Evolutionary conservation across 192 early-diverging fungal genomes (phyloP), one percentile per base, ranked within the genome.

Genomic region (Coemansia reversa): DNA sequence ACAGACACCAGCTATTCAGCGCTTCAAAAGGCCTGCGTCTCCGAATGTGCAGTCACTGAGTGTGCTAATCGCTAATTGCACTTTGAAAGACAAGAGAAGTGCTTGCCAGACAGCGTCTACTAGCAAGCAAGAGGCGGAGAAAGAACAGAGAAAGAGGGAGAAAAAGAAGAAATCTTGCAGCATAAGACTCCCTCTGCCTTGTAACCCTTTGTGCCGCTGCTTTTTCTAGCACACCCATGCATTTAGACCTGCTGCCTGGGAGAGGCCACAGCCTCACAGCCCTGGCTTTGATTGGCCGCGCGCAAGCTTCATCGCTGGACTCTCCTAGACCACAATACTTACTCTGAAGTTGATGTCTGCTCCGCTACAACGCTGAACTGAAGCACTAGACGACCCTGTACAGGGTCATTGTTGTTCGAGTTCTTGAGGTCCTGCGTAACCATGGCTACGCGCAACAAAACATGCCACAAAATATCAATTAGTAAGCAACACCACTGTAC

Each of bases 381-480:
- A 45, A 83, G 56, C 11, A 70, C 69, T 25, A 98, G 84, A 47
- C 94, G 92, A 51, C 96, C 96, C 49, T 89, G 89, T 33, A 98
- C 91, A 14, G 85, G 81, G 50, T 95, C 93, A 66, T 85, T 87
- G 55, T 76, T 81, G 65, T 87, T 91, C n/a, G 89, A 89, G 69
- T 92, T 91, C 69, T 93, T 93, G 64, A 98, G 84, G 68, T 96
- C 93, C 65, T 88, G 82, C 5, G 91, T 94, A n/a, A 74, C 66
- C 66, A 70, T 82, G 20, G 69, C 78, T 74, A 72, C 51, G 61
- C 5, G 51, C 27, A 11, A 27, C 28, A 55, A 58, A 60, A 58
- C 19, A 29, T 22, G 32, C 55, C 53, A 55, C 49, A 63, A 7
- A 35, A 29, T 60, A 18, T 42, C 58, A 22, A 61, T 67, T 60